Percentiles rank a stretch among this genome's conserved stretches.
These are phyloP conservation scores for Talaromyces sp. DNA, from an alignment of 2,329 filamentous ascomycete genomes.

Conservation along the genomic window DNA sequence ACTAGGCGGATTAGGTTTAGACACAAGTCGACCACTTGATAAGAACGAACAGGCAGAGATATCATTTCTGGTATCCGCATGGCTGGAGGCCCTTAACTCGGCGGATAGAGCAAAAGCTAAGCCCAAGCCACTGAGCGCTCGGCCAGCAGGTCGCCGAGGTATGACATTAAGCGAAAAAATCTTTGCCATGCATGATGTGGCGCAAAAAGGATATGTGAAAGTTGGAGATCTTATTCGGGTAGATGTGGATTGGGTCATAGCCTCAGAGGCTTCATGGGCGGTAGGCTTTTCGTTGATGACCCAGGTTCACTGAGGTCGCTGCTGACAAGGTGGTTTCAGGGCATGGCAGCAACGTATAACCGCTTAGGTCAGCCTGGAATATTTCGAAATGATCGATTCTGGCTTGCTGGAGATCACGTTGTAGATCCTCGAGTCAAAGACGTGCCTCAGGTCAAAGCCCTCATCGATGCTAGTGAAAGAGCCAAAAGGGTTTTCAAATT, in stretches of 20 bases:
- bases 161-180: slow-evolving; percentile 50
- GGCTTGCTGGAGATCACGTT: slow-evolving; percentile 51
- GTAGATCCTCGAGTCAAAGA: slow-evolving; percentile 46
- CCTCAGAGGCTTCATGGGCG: slow-evolving; percentile 44
- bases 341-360: slow-evolving; percentile 44
- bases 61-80: slow-evolving; percentile 27
- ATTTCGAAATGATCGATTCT: slow-evolving; percentile 52
- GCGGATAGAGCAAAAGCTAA: slow-evolving; percentile 21
- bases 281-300: slow-evolving; percentile 18
- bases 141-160: slow-evolving; percentile 22
- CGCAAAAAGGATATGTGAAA: slow-evolving; percentile 32
- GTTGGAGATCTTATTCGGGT: slow-evolving; percentile 44
- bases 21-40: neutral
- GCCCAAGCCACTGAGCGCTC: slow-evolving; percentile 12
- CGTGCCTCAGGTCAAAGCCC: slow-evolving; percentile 32
- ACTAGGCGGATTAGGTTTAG: slow-evolving; percentile 22
- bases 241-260: slow-evolving; percentile 48
- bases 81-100: slow-evolving; percentile 31
- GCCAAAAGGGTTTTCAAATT: slow-evolving; percentile 44
- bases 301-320: too few species aligned
- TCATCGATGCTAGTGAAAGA: slow-evolving; percentile 39
- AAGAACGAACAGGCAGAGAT: slow-evolving; percentile 22
- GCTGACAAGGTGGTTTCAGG: slow-evolving; percentile 18
- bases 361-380: slow-evolving; percentile 41
- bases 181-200: slow-evolving; percentile 44